Evolutionary conservation across 2,329 filamentous ascomycete species (phyloP).

Genomic region (Verticillium zaregamsianum): DNA sequence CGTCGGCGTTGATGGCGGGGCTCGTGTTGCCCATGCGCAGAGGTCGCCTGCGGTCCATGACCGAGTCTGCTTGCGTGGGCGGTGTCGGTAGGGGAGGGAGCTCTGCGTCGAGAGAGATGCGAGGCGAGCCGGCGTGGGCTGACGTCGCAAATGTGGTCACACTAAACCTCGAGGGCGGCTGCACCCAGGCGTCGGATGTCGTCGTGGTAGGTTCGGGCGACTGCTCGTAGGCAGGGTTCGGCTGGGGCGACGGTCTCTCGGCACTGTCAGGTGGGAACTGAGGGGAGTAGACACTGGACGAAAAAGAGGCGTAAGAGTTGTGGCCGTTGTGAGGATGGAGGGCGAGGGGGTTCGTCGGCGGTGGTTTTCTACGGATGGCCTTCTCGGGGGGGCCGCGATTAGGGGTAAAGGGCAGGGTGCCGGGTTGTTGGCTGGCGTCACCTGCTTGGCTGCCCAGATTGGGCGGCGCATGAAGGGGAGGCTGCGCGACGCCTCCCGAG

Average conservation of each 20-base stretch:
- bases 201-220: constrained; percentile 14
- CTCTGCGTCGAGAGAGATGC: constrained; percentile 29
- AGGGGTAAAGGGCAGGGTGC: constrained; percentile 6
- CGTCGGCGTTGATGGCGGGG: constrained; percentile 9
- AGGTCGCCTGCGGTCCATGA: constrained; percentile 36
- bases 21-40: constrained; percentile 19
- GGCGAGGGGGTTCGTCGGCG: constrained; percentile 21
- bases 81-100: constrained; percentile 31
- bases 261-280: constrained; percentile 1
- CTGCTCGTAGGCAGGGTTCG: constrained; percentile 5
- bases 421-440: constrained; percentile 5
- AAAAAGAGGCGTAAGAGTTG: constrained; percentile 16
- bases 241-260: constrained; percentile 6
- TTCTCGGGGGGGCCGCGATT: constrained; percentile 19
- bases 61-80: constrained; percentile 26
- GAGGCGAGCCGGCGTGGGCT: constrained; percentile 34
- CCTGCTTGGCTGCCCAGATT: constrained; percentile 2
- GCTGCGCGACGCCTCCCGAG: constrained; percentile 14
- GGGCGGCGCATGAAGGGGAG: constrained; percentile 12
- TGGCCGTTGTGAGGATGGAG: constrained; percentile 7
- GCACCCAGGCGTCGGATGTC: constrained; percentile 36
- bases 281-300: constrained; percentile 25
- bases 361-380: constrained; percentile 42
- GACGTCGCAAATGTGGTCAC: constrained; percentile 58
- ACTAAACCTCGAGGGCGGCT: constrained; percentile 60